phyloP scores from a whole-genome alignment of 148 eudicot genomes.

The Agrostemma githago region DNA sequence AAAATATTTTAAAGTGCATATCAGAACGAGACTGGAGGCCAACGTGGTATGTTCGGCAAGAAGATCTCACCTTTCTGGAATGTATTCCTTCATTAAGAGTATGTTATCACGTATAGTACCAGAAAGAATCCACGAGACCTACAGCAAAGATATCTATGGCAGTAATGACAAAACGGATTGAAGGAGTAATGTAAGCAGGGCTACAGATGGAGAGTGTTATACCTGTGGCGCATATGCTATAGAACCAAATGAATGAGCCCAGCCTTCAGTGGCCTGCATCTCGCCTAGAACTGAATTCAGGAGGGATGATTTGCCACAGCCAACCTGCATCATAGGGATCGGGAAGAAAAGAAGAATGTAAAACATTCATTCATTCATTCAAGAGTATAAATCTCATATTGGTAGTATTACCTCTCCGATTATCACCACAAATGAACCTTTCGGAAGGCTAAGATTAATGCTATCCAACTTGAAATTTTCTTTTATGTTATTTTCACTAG shows the following conservation, averaged over 20 bases:
- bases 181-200: constrained; percentile 7
- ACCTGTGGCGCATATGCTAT: constrained; percentile 92
- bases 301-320: constrained; percentile 94
- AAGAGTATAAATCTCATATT: background rate
- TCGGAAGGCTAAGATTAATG: constrained; percentile 58
- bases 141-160: constrained; percentile 18
- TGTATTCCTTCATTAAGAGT: constrained; percentile 64
- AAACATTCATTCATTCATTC: background rate
- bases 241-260: constrained; percentile 50
- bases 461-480: constrained; percentile 44
- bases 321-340: constrained; percentile 51
- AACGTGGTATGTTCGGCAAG: too few species aligned
- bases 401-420: constrained; percentile 81
- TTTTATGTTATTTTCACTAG: constrained; percentile 40
- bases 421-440: constrained; percentile 69
- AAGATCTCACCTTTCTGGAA: constrained; percentile 52
- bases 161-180: background rate
- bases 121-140: constrained; percentile 97
- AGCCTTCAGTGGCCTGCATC: constrained; percentile 62
- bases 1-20: background rate
- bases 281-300: constrained; percentile 70
- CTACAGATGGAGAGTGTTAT: background rate
- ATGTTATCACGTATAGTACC: constrained; percentile 87
- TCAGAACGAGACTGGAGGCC: constrained; percentile 8
- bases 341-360: background rate